A percentile compares a stretch with the other conserved stretches of the same genome.
phyloP scores from a whole-genome alignment of 176 grass and related monocot genomes.

The Dactylis glomerata region DNA sequence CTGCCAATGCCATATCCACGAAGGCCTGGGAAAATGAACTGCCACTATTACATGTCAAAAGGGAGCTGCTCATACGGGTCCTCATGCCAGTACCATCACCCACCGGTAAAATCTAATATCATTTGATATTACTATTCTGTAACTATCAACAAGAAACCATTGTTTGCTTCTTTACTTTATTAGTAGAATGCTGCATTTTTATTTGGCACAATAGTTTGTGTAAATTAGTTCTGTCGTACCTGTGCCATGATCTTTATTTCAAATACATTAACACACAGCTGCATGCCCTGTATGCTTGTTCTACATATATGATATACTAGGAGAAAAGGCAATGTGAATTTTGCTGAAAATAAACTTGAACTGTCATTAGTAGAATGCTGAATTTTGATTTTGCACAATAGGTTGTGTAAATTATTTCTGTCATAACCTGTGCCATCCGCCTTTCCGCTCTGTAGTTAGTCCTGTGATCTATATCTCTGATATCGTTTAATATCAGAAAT shows the following conservation, averaged over 20 bases:
- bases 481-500: neutral
- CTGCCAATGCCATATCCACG: slow-evolving; percentile 37
- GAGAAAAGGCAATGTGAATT: neutral
- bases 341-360: neutral
- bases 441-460: neutral
- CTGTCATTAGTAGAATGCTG: neutral
- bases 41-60: slow-evolving; percentile 45
- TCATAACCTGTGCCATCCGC: neutral
- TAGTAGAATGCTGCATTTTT: neutral
- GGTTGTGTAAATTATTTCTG: neutral
- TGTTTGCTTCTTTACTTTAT: neutral
- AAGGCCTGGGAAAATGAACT: slow-evolving; percentile 49
- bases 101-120: slow-evolving; percentile 20
- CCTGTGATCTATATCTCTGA: neutral
- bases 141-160: neutral
- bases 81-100: slow-evolving; percentile 56
- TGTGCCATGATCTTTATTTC: neutral
- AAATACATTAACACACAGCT: neutral
- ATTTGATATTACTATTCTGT: neutral
- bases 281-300: neutral
- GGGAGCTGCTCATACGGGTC: slow-evolving; percentile 37
- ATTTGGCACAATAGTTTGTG: neutral
- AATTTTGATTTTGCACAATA: neutral
- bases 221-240: neutral
- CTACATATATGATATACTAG: neutral